A percentile compares a stretch with the other conserved stretches of the same genome.
Conservation (phyloP, 768 basidiomycete species). For the Mycena amicta region DNA sequence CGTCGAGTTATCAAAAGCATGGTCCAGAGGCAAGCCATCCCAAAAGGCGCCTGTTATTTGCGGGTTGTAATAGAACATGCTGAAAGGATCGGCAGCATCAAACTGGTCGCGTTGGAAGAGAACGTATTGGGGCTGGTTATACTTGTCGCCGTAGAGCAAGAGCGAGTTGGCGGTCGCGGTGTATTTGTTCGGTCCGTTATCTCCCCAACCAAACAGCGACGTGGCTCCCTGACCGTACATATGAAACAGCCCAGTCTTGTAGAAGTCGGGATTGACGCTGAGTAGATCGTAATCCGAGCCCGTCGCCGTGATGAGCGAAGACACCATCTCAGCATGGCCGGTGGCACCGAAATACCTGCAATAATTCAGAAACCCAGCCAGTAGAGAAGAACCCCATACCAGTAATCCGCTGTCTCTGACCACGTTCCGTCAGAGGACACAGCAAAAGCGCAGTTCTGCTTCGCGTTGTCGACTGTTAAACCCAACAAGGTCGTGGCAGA, state of each 20-base stretch:
- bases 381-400: no score
- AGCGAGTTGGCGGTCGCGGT: constrained; percentile 90
- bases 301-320: constrained; percentile 81
- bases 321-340: constrained; percentile 85
- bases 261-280: constrained; percentile 67
- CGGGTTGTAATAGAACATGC: constrained; percentile 94
- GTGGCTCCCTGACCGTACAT: constrained; percentile 86
- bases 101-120: constrained; percentile 90
- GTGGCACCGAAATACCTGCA: constrained; percentile 94
- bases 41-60: constrained; percentile 86
- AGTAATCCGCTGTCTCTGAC: constrained; percentile 82
- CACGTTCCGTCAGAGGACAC: constrained; percentile 21
- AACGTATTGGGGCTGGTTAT: constrained; percentile 69
- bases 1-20: constrained; percentile 68
- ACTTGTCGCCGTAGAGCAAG: constrained; percentile 74
- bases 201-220: constrained; percentile 36
- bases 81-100: constrained; percentile 83
- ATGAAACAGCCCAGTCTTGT: constrained; percentile 81
- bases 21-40: constrained; percentile 82
- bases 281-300: constrained; percentile 82
- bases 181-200: constrained; percentile 28
- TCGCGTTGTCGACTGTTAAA: constrained; percentile 73
- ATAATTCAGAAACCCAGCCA: no score
- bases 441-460: constrained; percentile 70
- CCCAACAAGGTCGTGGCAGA: constrained; percentile 66